phyloP scores from a whole-genome alignment of 164 flowering plant genomes.

The Euptelea pleiosperma region DNA sequence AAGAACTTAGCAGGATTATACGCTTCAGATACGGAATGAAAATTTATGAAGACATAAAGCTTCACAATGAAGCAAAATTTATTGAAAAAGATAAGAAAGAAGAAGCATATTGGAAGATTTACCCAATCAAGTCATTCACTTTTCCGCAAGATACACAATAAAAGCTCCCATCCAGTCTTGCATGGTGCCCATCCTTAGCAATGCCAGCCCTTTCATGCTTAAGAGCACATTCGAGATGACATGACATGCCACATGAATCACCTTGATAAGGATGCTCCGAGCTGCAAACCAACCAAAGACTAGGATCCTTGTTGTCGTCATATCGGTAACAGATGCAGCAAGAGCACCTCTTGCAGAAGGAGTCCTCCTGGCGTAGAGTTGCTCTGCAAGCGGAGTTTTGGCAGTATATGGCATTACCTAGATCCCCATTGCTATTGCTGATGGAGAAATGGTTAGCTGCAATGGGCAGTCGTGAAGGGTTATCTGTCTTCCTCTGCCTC shows the following conservation, averaged over 20 bases:
- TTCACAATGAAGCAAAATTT: constrained; percentile 3
- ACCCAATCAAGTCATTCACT: constrained; percentile 85
- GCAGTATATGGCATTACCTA: constrained; percentile 40
- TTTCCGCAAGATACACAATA: constrained; percentile 79
- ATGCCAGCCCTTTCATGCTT: constrained; percentile 68
- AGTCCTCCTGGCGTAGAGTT: constrained; percentile 43
- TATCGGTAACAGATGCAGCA: constrained; percentile 81
- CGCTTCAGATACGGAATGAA: neutral
- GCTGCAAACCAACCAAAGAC: constrained; percentile 85
- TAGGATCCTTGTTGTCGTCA: constrained; percentile 98
- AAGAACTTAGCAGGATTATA: neutral
- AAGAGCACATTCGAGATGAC: constrained; percentile 91
- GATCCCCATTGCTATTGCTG: constrained; percentile 25
- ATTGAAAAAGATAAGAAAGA: constrained; percentile 1
- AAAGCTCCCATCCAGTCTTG: constrained; percentile 67
- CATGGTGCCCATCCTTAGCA: constrained; percentile 31
- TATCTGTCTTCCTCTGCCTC: constrained; percentile 70
- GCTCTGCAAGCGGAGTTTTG: constrained; percentile 86
- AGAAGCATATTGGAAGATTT: constrained; percentile 13
- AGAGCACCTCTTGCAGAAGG: constrained; percentile 91
- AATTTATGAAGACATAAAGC: neutral
- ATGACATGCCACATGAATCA: constrained; percentile 80
- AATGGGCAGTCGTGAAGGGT: constrained; percentile 45
- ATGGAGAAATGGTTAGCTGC: constrained; percentile 20
- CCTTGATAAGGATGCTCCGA: constrained; percentile 71